Percentiles rank a stretch among this genome's conserved stretches.
Evolutionary conservation across 768 basidiomycete species (phyloP).

Genomic region (Pleurotus tuoliensis): DNA sequence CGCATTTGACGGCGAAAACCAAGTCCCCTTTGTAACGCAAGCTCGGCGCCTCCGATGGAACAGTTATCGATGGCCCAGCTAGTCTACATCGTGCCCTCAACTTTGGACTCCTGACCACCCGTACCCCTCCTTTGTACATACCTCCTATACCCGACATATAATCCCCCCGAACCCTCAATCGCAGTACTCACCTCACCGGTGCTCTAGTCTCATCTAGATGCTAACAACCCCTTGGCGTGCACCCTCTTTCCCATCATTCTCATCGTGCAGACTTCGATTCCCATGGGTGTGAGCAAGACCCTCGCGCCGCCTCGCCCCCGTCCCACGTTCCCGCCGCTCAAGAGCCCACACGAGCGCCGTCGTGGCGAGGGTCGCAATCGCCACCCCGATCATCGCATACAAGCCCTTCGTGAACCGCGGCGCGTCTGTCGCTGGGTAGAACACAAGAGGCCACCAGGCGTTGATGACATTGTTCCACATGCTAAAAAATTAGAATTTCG

Average conservation of each 20-base stretch:
- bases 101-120: too few species aligned
- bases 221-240: background rate
- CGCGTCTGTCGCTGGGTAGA: slow-evolving; percentile 72
- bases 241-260: background rate
- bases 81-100: too few species aligned
- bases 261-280: background rate
- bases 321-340: slow-evolving; percentile 31
- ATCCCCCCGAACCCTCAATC: background rate
- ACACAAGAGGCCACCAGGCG: slow-evolving; percentile 68
- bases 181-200: background rate
- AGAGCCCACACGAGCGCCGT: slow-evolving; percentile 57
- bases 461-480: slow-evolving; percentile 71
- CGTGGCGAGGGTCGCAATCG: slow-evolving; percentile 48
- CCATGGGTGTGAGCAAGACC: background rate
- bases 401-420: slow-evolving; percentile 65
- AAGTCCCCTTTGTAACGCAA: too few species aligned
- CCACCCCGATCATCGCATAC: slow-evolving; percentile 62
- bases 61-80: too few species aligned
- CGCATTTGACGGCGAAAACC: too few species aligned
- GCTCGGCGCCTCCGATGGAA: too few species aligned
- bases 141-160: too few species aligned
- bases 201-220: background rate
- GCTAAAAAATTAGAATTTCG: slow-evolving; percentile 23
- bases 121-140: too few species aligned
- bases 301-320: background rate